A percentile compares a stretch with the other conserved stretches of the same genome.
phyloP scores from a whole-genome alignment of 345 rosid genomes.

The Garcia nutans region DNA sequence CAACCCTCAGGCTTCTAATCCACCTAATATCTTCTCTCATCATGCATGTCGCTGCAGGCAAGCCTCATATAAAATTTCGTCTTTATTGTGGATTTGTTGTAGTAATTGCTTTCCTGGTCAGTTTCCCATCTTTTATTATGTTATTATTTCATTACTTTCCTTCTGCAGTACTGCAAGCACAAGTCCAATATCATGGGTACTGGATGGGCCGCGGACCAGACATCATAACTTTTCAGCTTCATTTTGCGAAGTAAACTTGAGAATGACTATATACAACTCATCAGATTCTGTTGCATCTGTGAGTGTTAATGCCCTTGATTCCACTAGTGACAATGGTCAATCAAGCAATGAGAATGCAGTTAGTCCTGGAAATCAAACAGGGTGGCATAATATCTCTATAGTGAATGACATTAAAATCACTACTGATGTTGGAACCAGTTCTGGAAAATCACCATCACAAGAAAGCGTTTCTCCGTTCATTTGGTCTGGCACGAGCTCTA shows the following conservation, averaged over 20 bases:
- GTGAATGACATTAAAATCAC: constrained; percentile 52
- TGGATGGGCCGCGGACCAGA: constrained; percentile 59
- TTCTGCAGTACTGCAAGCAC: constrained; percentile 52
- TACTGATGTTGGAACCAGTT: constrained; percentile 37
- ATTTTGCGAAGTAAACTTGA: constrained; percentile 50
- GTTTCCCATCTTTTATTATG: not conserved
- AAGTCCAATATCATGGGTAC: constrained; percentile 70
- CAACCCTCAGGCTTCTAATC: constrained; percentile 38
- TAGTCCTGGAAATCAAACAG: constrained; percentile 48
- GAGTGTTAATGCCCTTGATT: constrained; percentile 46
- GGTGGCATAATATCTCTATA: constrained; percentile 57
- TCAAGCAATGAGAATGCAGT: constrained; percentile 26
- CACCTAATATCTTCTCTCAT: constrained; percentile 57
- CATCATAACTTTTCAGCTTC: constrained; percentile 63
- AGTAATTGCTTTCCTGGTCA: constrained; percentile 8
- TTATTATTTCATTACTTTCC: constrained; percentile 7
- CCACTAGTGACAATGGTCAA: constrained; percentile 23
- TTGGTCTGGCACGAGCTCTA: constrained; percentile 81
- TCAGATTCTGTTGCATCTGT: constrained; percentile 48
- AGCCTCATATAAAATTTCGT: constrained; percentile 7
- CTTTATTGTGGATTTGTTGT: constrained; percentile 6
- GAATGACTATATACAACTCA: constrained; percentile 67
- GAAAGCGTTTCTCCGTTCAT: constrained; percentile 63
- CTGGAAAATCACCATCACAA: constrained; percentile 34
- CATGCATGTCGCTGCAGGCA: constrained; percentile 86